phyloP scores from a whole-genome alignment of 2,329 filamentous ascomycete species.

The Xylaria sp. region DNA sequence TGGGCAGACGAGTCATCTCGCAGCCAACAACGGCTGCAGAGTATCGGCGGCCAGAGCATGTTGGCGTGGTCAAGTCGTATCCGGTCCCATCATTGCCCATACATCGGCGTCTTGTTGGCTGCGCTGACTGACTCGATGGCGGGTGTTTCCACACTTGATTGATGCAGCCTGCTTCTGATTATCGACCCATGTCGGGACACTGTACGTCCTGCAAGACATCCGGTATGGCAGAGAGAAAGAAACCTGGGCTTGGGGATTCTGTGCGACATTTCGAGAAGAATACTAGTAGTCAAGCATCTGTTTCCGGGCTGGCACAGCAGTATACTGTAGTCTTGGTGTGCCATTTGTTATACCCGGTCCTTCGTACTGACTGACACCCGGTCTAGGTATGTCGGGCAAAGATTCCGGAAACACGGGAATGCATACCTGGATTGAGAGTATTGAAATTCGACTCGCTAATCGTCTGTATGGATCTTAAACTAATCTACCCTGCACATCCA shows the following conservation, averaged over 20 bases:
- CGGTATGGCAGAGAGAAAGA: neutral
- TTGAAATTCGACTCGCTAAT: conserved; percentile 15
- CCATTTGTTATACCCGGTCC: neutral
- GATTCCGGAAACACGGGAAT: neutral
- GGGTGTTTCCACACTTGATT: conserved; percentile 19
- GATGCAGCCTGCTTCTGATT: conserved; percentile 28
- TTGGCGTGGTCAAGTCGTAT: conserved; percentile 29
- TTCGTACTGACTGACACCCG: neutral
- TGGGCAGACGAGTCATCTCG: conserved; percentile 22
- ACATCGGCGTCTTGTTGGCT: conserved; percentile 22
- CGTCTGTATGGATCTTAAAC: neutral
- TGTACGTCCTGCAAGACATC: conserved; percentile 33
- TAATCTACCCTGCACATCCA: neutral
- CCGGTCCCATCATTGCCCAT: conserved; percentile 9
- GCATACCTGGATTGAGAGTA: neutral
- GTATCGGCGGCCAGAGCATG: conserved; percentile 26
- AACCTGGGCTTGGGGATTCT: conserved; percentile 4
- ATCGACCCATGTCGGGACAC: conserved; percentile 3
- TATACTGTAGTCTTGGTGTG: neutral
- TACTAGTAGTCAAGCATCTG: neutral
- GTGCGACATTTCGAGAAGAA: conserved; percentile 34
- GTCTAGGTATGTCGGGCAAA: conserved; percentile 3
- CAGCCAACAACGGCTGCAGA: conserved; percentile 22
- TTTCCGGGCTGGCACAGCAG: conserved; percentile 5
- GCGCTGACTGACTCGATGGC: conserved; percentile 23